These are phyloP conservation scores for Mortierella sp. DNA, from an alignment of 371 early-diverging fungal species.

Conservation along the genomic window DNA sequence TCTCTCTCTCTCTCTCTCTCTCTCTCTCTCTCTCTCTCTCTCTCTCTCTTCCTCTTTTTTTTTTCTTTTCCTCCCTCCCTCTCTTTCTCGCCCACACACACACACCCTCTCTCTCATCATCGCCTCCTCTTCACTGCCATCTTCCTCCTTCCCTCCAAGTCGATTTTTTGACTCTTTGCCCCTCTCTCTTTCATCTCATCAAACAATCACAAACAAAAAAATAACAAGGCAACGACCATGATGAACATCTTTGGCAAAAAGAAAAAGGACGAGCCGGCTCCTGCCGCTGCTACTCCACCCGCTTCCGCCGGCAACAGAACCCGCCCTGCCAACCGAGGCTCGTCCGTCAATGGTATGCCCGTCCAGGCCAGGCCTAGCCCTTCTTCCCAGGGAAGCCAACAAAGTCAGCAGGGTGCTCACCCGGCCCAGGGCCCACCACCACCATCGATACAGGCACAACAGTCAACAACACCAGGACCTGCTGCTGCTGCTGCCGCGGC, in stretches of 20 bases:
- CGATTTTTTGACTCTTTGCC: background rate
- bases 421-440: constrained; percentile 8
- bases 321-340: constrained; percentile 25
- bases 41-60: background rate
- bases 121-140: background rate
- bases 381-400: constrained; percentile 11
- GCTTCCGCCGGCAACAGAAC: constrained; percentile 12
- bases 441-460: constrained; percentile 4
- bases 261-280: constrained; percentile 36
- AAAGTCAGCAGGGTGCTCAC: constrained; percentile 10
- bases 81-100: background rate
- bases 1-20: background rate
- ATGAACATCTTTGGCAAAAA: constrained; percentile 42
- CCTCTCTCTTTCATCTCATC: background rate
- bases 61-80: background rate
- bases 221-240: background rate
- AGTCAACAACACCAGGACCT: background rate
- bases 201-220: background rate
- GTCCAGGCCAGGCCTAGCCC: constrained; percentile 18
- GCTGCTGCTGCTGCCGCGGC: constrained; percentile 2
- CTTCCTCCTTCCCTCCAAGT: background rate
- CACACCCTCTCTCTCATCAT: background rate
- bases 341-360: constrained; percentile 29
- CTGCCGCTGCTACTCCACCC: constrained; percentile 23
- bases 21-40: background rate